phyloP scores from a whole-genome alignment of 192 early-diverging fungal species.

The Backusella psychrophila region DNA sequence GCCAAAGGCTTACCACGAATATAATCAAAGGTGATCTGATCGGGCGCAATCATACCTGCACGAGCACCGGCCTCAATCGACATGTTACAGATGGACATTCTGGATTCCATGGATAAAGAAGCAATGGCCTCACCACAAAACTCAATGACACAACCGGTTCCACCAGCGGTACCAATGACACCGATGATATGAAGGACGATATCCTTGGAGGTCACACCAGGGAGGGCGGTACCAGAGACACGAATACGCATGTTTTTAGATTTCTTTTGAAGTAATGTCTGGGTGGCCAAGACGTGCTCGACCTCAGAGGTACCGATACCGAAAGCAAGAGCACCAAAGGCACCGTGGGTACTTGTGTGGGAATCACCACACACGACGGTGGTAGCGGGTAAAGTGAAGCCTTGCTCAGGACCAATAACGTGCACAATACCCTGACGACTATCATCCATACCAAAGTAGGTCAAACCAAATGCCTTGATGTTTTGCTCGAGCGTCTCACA shows the following conservation, averaged over 20 bases:
- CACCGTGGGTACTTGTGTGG: slow-evolving; percentile 73
- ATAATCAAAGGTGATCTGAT: slow-evolving; percentile 68
- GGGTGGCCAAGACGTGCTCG: slow-evolving; percentile 72
- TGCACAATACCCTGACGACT: slow-evolving; percentile 72
- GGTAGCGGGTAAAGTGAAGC: slow-evolving; percentile 70
- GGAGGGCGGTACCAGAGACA: slow-evolving; percentile 46
- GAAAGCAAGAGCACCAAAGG: slow-evolving; percentile 71
- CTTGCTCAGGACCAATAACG: slow-evolving; percentile 74
- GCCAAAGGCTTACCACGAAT: slow-evolving; percentile 60
- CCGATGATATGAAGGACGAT: slow-evolving; percentile 67
- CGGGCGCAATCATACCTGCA: slow-evolving; percentile 72
- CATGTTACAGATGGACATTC: slow-evolving; percentile 81
- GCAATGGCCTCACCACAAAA: slow-evolving; percentile 59
- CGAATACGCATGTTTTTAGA: slow-evolving; percentile 66
- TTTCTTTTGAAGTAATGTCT: slow-evolving; percentile 67
- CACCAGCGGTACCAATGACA: slow-evolving; percentile 71
- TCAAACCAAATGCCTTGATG: slow-evolving; percentile 59
- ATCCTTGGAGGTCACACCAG: slow-evolving; percentile 65
- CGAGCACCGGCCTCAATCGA: slow-evolving; percentile 71
- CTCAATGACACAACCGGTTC: slow-evolving; percentile 68
- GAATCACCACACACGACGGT: slow-evolving; percentile 74
- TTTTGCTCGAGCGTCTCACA: slow-evolving; percentile 67
- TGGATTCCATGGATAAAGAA: slow-evolving; percentile 58
- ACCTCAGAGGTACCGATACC: slow-evolving; percentile 78
- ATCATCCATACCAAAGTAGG: slow-evolving; percentile 66